Base-by-base conservation (phyloP, 1,139 yeast species). In the Chernovozyma aurita region DNA sequence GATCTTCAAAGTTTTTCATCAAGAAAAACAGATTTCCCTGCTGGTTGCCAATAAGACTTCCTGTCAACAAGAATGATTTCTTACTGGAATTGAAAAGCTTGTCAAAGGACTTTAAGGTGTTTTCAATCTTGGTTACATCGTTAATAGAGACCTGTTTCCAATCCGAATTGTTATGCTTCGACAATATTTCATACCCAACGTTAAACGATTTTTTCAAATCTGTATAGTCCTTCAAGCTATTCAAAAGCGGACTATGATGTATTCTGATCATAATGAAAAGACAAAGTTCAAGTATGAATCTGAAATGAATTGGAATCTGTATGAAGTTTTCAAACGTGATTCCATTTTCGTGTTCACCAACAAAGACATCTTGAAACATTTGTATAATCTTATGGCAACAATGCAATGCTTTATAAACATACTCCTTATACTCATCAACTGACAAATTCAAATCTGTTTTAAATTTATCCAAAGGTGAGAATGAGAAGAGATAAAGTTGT, bases 281-380 rank as follows among this genome's bases (percentile, higher is more conserved):
- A 2, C 61, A 59, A 38, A 64, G 52, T 37, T 68, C 73, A 22
- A 69, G 45, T 9, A 69, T 61, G 42, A 68, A 66, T 36, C 61
- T 62, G 45, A 58, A 67, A 46, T 67, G 72, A 21, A 70, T 53
- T 2, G 75, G 74, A 14, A 69, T 45, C 43, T 59, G 70, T 38
- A 57, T 56, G 38, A 59, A 57, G 42, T 52, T 55, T 9, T 20
- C 9, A n/a, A n/a, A n/a, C n/a, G n/a, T n/a, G n/a, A n/a, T n/a
- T 12, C 6, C 17, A 26, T 13, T 26, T 11, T 26, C 11, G 28
- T 14, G 43, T 33, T 49, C 47, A 4, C 43, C 42, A n/a, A n/a
- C n/a, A 39, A 64, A 58, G 25, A 58, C 59, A 16, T 34, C 32
- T 24, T 49, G 45, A 32, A 55, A 56, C 21, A 58, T 40, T 15